phyloP scores from a whole-genome alignment of 2,329 filamentous ascomycete genomes.

The Xylaria polymorpha region DNA sequence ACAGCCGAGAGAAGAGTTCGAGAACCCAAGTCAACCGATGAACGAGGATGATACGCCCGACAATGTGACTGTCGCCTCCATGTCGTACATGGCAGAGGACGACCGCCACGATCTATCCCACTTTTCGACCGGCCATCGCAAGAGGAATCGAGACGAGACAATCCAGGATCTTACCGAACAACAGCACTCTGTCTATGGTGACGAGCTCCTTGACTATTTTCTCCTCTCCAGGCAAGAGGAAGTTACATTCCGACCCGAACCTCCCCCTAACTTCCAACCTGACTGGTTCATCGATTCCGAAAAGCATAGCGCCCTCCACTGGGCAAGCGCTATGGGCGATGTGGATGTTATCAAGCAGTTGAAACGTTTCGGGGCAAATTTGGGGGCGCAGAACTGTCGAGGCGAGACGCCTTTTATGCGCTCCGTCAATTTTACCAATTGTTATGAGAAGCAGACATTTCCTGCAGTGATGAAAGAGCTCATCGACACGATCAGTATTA shows the following conservation, averaged over 20 bases:
- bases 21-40: slow-evolving; percentile 70
- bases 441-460: slow-evolving; percentile 93
- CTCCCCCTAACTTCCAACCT: slow-evolving; percentile 86
- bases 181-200: slow-evolving; percentile 90
- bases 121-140: slow-evolving; percentile 69
- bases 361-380: slow-evolving; percentile 80
- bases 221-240: slow-evolving; percentile 85
- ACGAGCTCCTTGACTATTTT: slow-evolving; percentile 95
- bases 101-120: slow-evolving; percentile 79
- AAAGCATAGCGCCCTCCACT: slow-evolving; percentile 92
- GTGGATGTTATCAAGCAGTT: slow-evolving; percentile 90
- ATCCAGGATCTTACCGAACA: slow-evolving; percentile 76
- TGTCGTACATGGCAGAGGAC: slow-evolving; percentile 86
- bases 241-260: slow-evolving; percentile 77
- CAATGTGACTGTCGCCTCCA: slow-evolving; percentile 83
- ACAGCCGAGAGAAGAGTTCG: slow-evolving; percentile 69
- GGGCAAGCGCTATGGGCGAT: slow-evolving; percentile 98
- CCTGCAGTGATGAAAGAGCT: slow-evolving; percentile 85
- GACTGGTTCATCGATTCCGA: slow-evolving; percentile 95
- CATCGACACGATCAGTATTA: slow-evolving; percentile 80
- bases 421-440: slow-evolving; percentile 95
- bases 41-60: slow-evolving; percentile 85
- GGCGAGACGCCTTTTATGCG: slow-evolving; percentile 95
- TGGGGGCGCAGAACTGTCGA: slow-evolving; percentile 75
- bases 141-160: slow-evolving; percentile 79